These are phyloP conservation scores for Datura wrightii DNA, from an alignment of 257 asterid species.

Conservation along the genomic window DNA sequence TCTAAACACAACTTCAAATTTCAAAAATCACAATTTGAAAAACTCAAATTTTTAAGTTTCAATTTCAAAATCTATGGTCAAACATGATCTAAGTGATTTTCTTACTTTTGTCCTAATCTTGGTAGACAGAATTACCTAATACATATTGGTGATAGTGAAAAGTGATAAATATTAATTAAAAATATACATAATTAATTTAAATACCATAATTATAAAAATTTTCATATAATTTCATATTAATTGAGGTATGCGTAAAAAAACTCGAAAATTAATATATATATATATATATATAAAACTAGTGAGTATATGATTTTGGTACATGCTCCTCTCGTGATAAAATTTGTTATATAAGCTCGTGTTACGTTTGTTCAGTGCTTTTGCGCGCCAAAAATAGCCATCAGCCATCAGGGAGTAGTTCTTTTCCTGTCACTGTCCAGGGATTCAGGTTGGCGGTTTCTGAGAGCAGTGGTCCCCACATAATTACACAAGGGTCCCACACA, in stretches of 20 bases:
- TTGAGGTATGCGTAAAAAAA: no score
- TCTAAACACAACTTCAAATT: no score
- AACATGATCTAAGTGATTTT: not conserved
- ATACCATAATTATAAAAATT: no score
- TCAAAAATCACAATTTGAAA: not conserved
- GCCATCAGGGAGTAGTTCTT: not conserved
- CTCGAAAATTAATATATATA: no score
- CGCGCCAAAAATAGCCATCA: conserved; percentile 7
- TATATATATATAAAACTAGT: no score
- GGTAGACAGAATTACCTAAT: not conserved
- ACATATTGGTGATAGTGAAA: not conserved
- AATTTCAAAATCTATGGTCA: not conserved
- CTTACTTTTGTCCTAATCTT: not conserved
- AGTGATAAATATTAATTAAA: no score
- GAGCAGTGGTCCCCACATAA: not conserved
- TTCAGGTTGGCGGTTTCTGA: conserved; percentile 3
- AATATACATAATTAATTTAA: no score
- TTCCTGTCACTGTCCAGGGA: not conserved
- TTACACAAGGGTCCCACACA: no score
- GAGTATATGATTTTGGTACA: not conserved
- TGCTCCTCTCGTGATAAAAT: not conserved
- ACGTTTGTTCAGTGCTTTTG: not conserved
- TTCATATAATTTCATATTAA: no score
- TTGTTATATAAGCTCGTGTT: not conserved
- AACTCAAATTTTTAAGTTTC: no score